Evolutionary conservation across 495 filamentous ascomycete species (phyloP), one percentile per base, ranked within the genome.

Genomic region (Aspergillus bertholletiae): DNA sequence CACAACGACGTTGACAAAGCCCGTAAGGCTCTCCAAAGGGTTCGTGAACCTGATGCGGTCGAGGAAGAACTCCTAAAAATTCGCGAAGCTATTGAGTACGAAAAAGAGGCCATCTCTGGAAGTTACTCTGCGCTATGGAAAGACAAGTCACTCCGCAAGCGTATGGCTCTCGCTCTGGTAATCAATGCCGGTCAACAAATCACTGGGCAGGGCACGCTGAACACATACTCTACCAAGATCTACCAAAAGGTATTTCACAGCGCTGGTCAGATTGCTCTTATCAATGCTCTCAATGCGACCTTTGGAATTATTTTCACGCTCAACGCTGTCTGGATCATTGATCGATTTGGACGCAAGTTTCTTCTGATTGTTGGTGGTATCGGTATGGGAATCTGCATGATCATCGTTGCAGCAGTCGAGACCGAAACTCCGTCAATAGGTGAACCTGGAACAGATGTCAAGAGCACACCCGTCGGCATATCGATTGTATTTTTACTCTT

Each of bases 271-370:
- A 89, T 88, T 69, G 77, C 82, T 22, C 73, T 89, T 26, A 84
- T 90, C 72, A 90, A 87, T 28, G 86, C 86, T 22, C 73, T 84
- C 18, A 76, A 74, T 18, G 85, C 90, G 58, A 91, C 90, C 56
- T 87, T 90, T 49, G 80, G 78, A 50, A 76, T 76, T 50, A 18
- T 76, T 60, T 87, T 84, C 43, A 92, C 88, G 5, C 79, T 88
- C 35, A 81, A 88, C 35, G 84, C 87, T 15, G 82, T 92, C 60
- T 92, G 81, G 69, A 69, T 82, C 39, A 74, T 86, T 53, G 88
- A 92, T 66, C 79, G 74, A 32, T 76, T 88, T 51, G 88, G 88
- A 51, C 83, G 88, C 45, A 86, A 87, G 45, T 76, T 80, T 50
- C 77, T 90, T 20, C 75, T 92, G 13, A 80, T 90, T 50, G 73